phyloP scores from a whole-genome alignment of 2,329 filamentous ascomycete genomes.

The Pseudogymnoascus sp. region DNA sequence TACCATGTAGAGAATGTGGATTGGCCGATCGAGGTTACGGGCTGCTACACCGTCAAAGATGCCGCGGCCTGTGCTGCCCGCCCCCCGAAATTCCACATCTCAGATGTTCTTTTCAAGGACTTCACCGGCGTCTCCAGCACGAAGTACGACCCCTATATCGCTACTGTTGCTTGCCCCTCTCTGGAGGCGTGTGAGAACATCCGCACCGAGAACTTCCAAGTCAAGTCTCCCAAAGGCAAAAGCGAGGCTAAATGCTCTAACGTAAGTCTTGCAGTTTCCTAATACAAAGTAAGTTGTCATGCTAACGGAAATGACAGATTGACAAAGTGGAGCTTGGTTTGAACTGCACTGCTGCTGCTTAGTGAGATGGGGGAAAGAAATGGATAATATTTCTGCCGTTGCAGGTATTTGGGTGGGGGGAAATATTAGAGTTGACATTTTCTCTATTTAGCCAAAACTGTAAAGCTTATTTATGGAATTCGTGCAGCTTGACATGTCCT shows the following conservation, averaged over 20 bases:
- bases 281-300: not conserved
- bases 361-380: not conserved
- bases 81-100: slow-evolving; percentile 39
- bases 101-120: slow-evolving; percentile 46
- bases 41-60: slow-evolving; percentile 48
- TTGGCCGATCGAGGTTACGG: slow-evolving; percentile 32
- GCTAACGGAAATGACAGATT: not conserved
- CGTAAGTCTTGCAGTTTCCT: not conserved
- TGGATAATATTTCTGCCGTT: not conserved
- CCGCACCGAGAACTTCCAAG: not conserved
- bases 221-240: not conserved
- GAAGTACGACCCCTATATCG: slow-evolving; percentile 35
- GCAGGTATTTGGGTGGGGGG: not conserved
- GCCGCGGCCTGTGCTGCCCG: slow-evolving; percentile 27
- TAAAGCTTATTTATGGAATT: not conserved
- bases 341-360: not conserved
- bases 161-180: slow-evolving; percentile 34
- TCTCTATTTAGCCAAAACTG: not conserved
- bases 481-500: not conserved
- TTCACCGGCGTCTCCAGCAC: slow-evolving; percentile 44
- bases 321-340: not conserved
- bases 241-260: not conserved
- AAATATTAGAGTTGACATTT: not conserved
- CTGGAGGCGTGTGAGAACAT: not conserved
- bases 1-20: slow-evolving; percentile 53